Conservation (phyloP, 1,139 yeast genomes). For the Barnettozyma hawaiiensis region DNA sequence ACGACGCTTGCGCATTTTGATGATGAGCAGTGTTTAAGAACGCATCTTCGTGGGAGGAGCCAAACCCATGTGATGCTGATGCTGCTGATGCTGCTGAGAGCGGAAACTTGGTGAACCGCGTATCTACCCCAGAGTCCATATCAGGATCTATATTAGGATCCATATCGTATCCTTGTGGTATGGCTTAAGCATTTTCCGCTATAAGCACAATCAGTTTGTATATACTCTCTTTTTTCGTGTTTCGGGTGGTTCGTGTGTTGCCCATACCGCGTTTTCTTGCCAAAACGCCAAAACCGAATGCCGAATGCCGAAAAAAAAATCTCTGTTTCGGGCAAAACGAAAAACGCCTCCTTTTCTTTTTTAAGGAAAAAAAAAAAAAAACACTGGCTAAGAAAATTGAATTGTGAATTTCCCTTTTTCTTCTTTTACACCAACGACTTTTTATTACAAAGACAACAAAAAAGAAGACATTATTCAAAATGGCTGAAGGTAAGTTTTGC, state of each 20-base stretch:
- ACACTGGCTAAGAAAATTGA: no score
- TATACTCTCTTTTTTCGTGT: constrained; percentile 5
- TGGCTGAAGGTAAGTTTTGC: constrained; percentile 16
- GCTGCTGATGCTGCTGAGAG: no score
- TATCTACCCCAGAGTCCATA: constrained; percentile 21
- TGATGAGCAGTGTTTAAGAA: constrained; percentile 4
- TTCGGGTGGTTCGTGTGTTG: no score
- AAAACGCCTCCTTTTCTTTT: constrained; percentile 9
- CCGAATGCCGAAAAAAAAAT: background rate
- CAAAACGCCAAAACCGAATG: background rate
- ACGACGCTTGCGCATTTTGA: constrained; percentile 2
- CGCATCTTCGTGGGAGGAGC: constrained; percentile 1
- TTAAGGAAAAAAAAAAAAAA: constrained; percentile 5
- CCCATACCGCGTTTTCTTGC: background rate
- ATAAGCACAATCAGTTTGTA: no score
- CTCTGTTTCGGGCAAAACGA: no score
- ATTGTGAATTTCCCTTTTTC: constrained; percentile 5
- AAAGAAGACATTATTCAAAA: constrained; percentile 10
- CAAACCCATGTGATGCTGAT: background rate
- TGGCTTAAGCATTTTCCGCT: no score
- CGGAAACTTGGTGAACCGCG: constrained; percentile 22
- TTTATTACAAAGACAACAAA: constrained; percentile 5
- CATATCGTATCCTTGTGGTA: no score
- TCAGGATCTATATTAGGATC: constrained; percentile 21
- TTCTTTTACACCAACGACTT: constrained; percentile 2